Evolutionary conservation across 176 grass and related monocot genomes (phyloP), one percentile per base, ranked within the genome.

Genomic region (Elaeis guineensis): DNA sequence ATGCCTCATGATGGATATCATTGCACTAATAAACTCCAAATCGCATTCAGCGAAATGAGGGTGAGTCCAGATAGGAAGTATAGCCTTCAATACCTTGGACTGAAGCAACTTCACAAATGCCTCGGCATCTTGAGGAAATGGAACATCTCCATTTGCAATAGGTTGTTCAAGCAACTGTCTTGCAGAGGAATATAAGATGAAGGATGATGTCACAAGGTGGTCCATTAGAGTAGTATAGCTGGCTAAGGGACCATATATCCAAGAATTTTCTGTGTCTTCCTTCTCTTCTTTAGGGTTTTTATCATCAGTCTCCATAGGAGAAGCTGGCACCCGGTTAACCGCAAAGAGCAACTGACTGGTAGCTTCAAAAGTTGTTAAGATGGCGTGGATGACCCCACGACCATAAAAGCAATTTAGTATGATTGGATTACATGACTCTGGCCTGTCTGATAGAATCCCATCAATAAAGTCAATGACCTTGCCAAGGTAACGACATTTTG

Each of bases 341-440:
- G 87, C 48, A 52, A 98, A 98, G 71, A 98, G 93, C 76, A 98
- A 83, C 78, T 98, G 87, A 50, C 93, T 98, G 7, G 93, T 92
- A 61, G 93, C 93, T 64, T 86, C 84, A 79, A 89, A 98, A 30
- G 93, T 98, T 25, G 93, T 92, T 57, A 98, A 85, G 50, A 98
- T 86, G 28, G 81, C 71, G 59, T 92, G 72, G 78, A 98, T 89
- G 16, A 98, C 87, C 50, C 93, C 87, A 71, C 19, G 75, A 64
- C 83, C 82, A 80, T 85, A 98, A 69, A 98, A 86, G 55, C 78
- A 92, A 68, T 92, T 98, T 57, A 92, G 51, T 62, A 98, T 89
- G 54, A 98, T 73, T 16, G 93, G 81, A 69, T 98, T 98, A 67
- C 80, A 92, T 15, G 84, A 98, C 66, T 98, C 93, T 63, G 93